Base-by-base conservation (phyloP, 2,329 filamentous ascomycete genomes). In the Chaetothyriales sp. region DNA sequence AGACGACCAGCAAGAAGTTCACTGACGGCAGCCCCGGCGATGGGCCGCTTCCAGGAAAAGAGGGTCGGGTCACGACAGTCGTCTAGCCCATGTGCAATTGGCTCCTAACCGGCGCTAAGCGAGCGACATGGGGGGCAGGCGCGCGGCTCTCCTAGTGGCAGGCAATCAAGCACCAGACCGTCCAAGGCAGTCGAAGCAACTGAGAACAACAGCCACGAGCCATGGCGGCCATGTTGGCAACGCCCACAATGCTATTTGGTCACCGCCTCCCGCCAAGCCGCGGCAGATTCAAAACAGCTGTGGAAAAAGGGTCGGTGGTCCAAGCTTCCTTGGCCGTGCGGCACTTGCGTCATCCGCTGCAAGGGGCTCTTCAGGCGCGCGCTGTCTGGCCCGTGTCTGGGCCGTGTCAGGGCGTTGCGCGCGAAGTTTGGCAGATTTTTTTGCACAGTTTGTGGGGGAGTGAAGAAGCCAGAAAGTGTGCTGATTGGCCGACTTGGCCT, bases 51-150 rank as follows among this genome's bases (percentile, higher is more conserved):
- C 29, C 10, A 8, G 29, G 10, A 13, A 33, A 33, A 18, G 28
- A 37, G 44, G 6, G 4, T 47, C 15, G 20, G 44, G 45, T 28
- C 5, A 18, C 43, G 29, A 18, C 15, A 28, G 6, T 45, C 50
- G 50, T 29, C 50, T 45, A 43, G 50, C 50, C 45, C 50, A 48
- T 18, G 43, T 29, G 44, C 13, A 40, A n/a, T n/a, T 22, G 18
- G 18, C n/a, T 45, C 22, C 13, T 8, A 43, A 13, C 18, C 18
- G 28, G 18, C 15, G 45, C n/a, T 13, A 47, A 51, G 44, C 33
- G 50, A 47, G 37, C 33, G 33, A 40, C 33, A 40, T 40, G 10
- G 33, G 33, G 33, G 33, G 33, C 22, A 25, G 22, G 6, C 3
- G 22, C 6, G 6, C 22, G 22, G 22, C 22, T 25, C 22, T 25